Evolutionary conservation across 768 basidiomycete genomes (phyloP), one percentile per base, ranked within the genome.

Genomic region (Infundibulicybe gibba): DNA sequence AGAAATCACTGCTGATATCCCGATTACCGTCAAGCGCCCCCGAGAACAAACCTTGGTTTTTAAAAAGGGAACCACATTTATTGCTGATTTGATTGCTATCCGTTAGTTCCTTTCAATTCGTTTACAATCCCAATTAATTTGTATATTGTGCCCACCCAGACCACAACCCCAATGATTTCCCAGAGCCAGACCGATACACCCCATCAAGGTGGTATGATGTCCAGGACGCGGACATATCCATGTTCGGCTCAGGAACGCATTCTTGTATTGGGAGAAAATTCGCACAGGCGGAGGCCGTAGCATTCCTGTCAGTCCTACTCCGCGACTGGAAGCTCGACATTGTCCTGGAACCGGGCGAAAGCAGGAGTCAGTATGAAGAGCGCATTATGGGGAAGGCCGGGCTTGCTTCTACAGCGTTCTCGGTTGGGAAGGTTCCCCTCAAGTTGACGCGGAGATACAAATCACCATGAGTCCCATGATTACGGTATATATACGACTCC

Each of bases 201-300:
- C 66, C 66, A n/a, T 61, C 56, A 5, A 47, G 66, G 34, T 68
- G 66, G 66, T 52, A 58, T 44, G 61, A 55, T 48, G 61, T 60
- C 10, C 44, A 49, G 6, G 59, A 64, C 42, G 61, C 64, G 35
- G 62, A 60, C 1, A 43, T 57, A 16, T 64, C n/a, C 46, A 50
- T 16, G 41, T 66, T 31, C 61, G 57, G 2, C 57, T 58, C 48
- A 64, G 72, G 73, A 31, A 67, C 69, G 32, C 67, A 70, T 9
- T 52, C 54, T 10, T 77, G 75, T 46, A 55, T 73, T 16, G 76
- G 76, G 10, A 58, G 68, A 12, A 69, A 64, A 44, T 77, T 77
- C 47, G 70, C 76, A 10, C 54, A 59, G 5, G 65, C 58, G 1
- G 72, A 77, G 52, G 62, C 65, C 0, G 64, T 74, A 25, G 63